Conservation (phyloP, 108 stramenopile genomes). For the Cafeteria roenbergensis region DNA sequence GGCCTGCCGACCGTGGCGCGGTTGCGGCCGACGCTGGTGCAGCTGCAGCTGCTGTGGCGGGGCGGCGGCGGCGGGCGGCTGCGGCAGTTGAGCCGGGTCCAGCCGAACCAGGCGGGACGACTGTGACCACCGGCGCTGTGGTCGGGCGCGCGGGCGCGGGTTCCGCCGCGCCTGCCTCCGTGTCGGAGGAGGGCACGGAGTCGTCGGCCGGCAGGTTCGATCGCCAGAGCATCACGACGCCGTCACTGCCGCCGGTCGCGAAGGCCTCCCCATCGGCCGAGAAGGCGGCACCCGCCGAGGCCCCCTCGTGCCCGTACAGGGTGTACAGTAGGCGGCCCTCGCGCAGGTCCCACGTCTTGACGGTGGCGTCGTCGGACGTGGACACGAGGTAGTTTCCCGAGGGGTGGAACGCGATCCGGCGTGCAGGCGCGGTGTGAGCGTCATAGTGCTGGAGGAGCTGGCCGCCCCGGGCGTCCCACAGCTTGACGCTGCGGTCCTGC, state of each 20-base stretch:
- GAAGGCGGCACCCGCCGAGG: constrained; percentile 24
- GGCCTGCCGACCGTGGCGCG: no score
- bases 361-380: constrained; percentile 32
- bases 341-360: constrained; percentile 52
- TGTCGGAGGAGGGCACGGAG: no score
- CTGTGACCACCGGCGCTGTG: no score
- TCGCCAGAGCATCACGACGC: constrained; percentile 47
- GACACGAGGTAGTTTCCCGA: constrained; percentile 43
- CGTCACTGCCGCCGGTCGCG: constrained; percentile 39
- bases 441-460: constrained; percentile 50
- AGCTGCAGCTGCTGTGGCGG: no score
- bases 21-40: no score
- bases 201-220: no score
- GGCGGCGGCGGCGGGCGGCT: no score
- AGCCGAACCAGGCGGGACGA: no score
- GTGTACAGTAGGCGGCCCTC: constrained; percentile 52
- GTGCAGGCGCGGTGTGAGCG: constrained; percentile 29
- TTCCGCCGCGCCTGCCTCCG: no score
- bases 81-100: no score
- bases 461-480: constrained; percentile 41
- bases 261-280: constrained; percentile 25
- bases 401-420: constrained; percentile 28
- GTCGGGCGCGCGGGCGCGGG: no score
- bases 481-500: constrained; percentile 18
- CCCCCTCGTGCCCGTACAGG: constrained; percentile 41